Percentiles rank a stretch among this genome's conserved stretches.
Conservation (phyloP, 192 early-diverging fungal genomes). For the Helicostylum pulchrum region DNA sequence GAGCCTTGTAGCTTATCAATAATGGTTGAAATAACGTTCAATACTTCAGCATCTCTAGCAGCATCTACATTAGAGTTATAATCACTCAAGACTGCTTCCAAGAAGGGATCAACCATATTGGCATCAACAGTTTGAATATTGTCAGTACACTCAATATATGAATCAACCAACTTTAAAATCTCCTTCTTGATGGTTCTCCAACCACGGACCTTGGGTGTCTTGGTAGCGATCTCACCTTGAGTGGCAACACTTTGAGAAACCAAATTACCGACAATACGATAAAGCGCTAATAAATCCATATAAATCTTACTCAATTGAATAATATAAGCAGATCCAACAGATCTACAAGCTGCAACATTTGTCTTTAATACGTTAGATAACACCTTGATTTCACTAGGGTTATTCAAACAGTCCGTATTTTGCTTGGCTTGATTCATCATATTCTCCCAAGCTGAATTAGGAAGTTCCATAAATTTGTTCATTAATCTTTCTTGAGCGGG, state of each 20-base stretch:
- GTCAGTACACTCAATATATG: slow-evolving; percentile 85
- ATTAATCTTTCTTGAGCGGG: slow-evolving; percentile 80
- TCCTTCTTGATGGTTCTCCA: slow-evolving; percentile 97
- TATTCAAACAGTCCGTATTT: slow-evolving; percentile 67
- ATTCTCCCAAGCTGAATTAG: slow-evolving; percentile 86
- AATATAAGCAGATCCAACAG: slow-evolving; percentile 86
- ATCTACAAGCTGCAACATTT: slow-evolving; percentile 87
- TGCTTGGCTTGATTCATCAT: slow-evolving; percentile 69
- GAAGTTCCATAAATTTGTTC: slow-evolving; percentile 80
- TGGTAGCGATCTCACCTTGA: slow-evolving; percentile 82
- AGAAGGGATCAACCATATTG: slow-evolving; percentile 87
- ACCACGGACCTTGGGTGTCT: slow-evolving; percentile 84
- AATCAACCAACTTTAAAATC: slow-evolving; percentile 87
- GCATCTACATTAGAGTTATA: slow-evolving; percentile 85
- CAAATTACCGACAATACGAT: slow-evolving; percentile 81
- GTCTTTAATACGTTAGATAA: slow-evolving; percentile 93
- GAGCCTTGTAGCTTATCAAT: slow-evolving; percentile 72
- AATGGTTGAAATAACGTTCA: slow-evolving; percentile 89
- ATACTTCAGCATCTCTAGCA: slow-evolving; percentile 93
- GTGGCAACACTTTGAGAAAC: slow-evolving; percentile 77
- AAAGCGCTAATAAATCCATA: slow-evolving; percentile 86
- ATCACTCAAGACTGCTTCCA: slow-evolving; percentile 87
- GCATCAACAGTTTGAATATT: slow-evolving; percentile 76
- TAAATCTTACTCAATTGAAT: slow-evolving; percentile 88
- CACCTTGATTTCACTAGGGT: slow-evolving; percentile 82